Conservation (phyloP, 176 grass and related monocot genomes). For the Poa pratensis region DNA sequence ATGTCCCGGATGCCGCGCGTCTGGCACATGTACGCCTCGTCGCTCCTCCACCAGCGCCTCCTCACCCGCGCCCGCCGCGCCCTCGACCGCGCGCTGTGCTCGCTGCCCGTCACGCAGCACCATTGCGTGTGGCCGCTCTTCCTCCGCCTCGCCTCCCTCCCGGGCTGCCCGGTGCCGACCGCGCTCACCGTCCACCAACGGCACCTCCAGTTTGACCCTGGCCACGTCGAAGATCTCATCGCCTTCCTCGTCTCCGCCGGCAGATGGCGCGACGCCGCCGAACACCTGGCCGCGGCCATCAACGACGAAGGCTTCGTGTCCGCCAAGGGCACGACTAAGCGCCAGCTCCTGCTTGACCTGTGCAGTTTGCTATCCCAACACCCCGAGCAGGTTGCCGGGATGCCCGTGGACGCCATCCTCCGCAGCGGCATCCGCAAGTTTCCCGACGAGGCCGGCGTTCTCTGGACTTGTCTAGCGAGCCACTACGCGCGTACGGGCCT, state of each 20-base stretch:
- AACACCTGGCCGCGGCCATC: slow-evolving; percentile 56
- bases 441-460: slow-evolving; percentile 54
- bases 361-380: slow-evolving; percentile 60
- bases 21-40: slow-evolving; percentile 63
- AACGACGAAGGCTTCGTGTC: slow-evolving; percentile 48
- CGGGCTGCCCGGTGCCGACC: slow-evolving; percentile 53
- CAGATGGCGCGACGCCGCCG: slow-evolving; percentile 65
- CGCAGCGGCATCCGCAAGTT: slow-evolving; percentile 58
- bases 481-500: slow-evolving; percentile 65
- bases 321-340: slow-evolving; percentile 63
- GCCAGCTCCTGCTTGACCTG: slow-evolving; percentile 63
- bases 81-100: slow-evolving; percentile 62
- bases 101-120: slow-evolving; percentile 68
- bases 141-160: slow-evolving; percentile 53
- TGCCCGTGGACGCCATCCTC: slow-evolving; percentile 79
- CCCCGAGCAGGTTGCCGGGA: slow-evolving; percentile 53
- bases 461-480: slow-evolving; percentile 64
- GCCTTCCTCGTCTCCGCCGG: slow-evolving; percentile 55
- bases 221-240: slow-evolving; percentile 60
- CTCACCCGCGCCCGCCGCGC: slow-evolving; percentile 56
- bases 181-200: slow-evolving; percentile 48
- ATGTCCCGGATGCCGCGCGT: slow-evolving; percentile 81
- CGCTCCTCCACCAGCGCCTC: slow-evolving; percentile 61
- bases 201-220: slow-evolving; percentile 70
- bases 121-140: slow-evolving; percentile 61